A percentile compares a stretch with the other conserved stretches of the same genome.
Conservation (phyloP, 805 yeast genomes). For the Metschnikowia anglica region DNA sequence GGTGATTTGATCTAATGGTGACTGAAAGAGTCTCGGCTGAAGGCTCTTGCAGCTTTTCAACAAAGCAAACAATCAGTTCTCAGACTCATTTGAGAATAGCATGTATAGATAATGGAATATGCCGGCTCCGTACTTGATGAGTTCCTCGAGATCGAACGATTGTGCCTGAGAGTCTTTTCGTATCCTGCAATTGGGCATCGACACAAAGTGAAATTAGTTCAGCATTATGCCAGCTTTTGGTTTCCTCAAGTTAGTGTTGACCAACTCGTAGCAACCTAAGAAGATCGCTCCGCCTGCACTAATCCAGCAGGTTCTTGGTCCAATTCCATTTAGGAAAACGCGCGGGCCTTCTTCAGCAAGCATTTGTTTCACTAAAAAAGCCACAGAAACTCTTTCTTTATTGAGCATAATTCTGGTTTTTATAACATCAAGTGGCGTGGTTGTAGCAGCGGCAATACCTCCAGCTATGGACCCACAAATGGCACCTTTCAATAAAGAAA, state of each 20-base stretch:
- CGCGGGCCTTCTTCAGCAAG: constrained; percentile 68
- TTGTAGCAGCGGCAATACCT: constrained; percentile 75
- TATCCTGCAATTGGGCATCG: too few relatives aligned
- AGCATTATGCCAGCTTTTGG: not conserved
- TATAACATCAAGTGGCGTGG: constrained; percentile 78
- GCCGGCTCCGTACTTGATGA: too few relatives aligned
- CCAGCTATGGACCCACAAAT: constrained; percentile 82
- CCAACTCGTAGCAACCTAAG: constrained; percentile 87
- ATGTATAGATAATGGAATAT: too few relatives aligned
- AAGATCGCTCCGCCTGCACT: constrained; percentile 98
- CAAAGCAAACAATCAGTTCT: too few relatives aligned
- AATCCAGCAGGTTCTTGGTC: constrained; percentile 97
- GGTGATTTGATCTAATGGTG: too few relatives aligned
- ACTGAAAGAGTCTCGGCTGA: too few relatives aligned
- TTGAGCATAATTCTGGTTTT: constrained; percentile 85
- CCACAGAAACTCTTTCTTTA: constrained; percentile 47
- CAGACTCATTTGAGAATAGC: too few relatives aligned
- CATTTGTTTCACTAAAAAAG: constrained; percentile 50
- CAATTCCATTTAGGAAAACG: constrained; percentile 81
- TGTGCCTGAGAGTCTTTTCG: too few relatives aligned
- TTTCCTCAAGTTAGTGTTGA: constrained; percentile 32
- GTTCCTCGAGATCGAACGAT: too few relatives aligned
- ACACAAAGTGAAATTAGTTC: not conserved
- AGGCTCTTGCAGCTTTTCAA: too few relatives aligned
- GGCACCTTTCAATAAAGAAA: constrained; percentile 75